Evolutionary conservation across 768 basidiomycete species (phyloP).

Genomic region (Mycena vulgaris): DNA sequence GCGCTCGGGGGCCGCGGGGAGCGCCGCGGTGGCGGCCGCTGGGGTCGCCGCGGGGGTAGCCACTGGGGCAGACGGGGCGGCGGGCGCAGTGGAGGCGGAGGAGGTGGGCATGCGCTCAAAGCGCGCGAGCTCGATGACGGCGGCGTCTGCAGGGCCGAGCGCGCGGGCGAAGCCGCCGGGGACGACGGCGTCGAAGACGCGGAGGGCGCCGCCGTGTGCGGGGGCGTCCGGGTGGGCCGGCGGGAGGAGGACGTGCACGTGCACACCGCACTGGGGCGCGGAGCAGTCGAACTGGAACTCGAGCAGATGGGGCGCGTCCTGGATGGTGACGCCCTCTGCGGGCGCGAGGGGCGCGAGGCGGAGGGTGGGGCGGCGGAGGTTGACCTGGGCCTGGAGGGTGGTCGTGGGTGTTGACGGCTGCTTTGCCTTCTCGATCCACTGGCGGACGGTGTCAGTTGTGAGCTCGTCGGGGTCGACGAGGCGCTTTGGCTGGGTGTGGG

Average conservation of each 20-base stretch:
- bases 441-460: constrained; percentile 84
- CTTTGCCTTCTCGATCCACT: constrained; percentile 91
- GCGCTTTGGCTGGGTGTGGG: constrained; percentile 70
- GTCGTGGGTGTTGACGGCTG: constrained; percentile 74
- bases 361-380: constrained; percentile 92
- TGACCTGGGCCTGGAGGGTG: constrained; percentile 94
- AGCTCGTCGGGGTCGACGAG: constrained; percentile 73
- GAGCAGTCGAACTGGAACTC: constrained; percentile 96
- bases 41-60: constrained; percentile 40
- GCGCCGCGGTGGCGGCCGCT: constrained; percentile 27
- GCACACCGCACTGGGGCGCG: constrained; percentile 86
- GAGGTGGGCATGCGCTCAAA: constrained; percentile 65
- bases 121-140: constrained; percentile 84
- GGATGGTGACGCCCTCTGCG: constrained; percentile 60
- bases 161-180: constrained; percentile 88
- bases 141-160: constrained; percentile 83
- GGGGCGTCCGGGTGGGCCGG: constrained; percentile 73
- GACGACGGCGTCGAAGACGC: constrained; percentile 75
- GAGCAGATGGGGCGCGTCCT: constrained; percentile 72
- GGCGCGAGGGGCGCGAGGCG: constrained; percentile 77
- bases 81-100: constrained; percentile 27
- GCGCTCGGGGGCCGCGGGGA: constrained; percentile 47
- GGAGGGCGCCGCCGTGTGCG: constrained; percentile 54
- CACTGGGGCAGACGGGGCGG: constrained; percentile 35
- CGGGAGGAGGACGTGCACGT: constrained; percentile 81